A percentile compares a stretch with the other conserved stretches of the same genome.
Conservation (phyloP, 2,329 filamentous ascomycete genomes). For the Metarhizium rileyi region DNA sequence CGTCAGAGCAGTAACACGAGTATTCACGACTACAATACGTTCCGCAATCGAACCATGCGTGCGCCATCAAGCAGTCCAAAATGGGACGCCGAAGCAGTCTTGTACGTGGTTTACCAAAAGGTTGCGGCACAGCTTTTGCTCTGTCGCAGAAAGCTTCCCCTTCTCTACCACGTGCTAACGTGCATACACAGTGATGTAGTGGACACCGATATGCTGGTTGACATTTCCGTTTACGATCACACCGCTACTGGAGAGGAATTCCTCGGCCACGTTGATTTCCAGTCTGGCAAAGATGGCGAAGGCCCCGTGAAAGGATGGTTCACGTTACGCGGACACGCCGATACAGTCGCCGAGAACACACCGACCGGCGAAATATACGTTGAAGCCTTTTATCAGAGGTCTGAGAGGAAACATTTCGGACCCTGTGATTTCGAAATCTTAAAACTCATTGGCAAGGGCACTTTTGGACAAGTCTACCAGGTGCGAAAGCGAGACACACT, state of each 20-base stretch:
- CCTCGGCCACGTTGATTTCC: slow-evolving; percentile 79
- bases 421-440: slow-evolving; percentile 94
- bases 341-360: slow-evolving; percentile 60
- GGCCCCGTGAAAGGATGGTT: slow-evolving; percentile 78
- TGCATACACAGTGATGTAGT: slow-evolving; percentile 71
- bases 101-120: slow-evolving; percentile 49
- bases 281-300: slow-evolving; percentile 56
- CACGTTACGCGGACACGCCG: slow-evolving; percentile 63
- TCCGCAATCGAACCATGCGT: slow-evolving; percentile 48
- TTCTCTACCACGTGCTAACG: slow-evolving; percentile 5
- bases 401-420: slow-evolving; percentile 84
- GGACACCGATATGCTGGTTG: slow-evolving; percentile 79
- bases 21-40: slow-evolving; percentile 53
- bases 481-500: slow-evolving; percentile 94
- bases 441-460: slow-evolving; percentile 94
- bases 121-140: not conserved
- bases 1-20: slow-evolving; percentile 95
- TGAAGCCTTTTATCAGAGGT: slow-evolving; percentile 74
- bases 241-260: slow-evolving; percentile 76
- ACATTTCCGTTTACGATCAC: slow-evolving; percentile 88
- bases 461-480: slow-evolving; percentile 97
- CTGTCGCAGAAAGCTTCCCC: not conserved
- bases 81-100: slow-evolving; percentile 92
- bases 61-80: slow-evolving; percentile 67
- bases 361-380: slow-evolving; percentile 84